Evolutionary conservation across 2,329 filamentous ascomycete genomes (phyloP).

Genomic region (Colletotrichum abscissum): DNA sequence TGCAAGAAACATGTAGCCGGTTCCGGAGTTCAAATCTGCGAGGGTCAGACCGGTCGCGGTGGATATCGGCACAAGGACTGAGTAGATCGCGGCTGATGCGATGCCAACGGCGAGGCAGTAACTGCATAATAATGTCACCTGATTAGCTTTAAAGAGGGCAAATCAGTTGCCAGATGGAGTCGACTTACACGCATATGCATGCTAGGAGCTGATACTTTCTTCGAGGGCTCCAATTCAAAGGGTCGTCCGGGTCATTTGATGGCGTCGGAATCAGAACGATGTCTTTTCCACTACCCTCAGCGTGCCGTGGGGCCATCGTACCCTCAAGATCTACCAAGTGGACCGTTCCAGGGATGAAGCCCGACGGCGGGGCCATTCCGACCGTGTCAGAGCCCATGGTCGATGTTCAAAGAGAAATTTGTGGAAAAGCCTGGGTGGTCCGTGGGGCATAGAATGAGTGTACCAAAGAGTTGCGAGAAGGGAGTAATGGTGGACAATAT

Average conservation of each 20-base stretch:
- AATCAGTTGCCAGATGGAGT: not conserved
- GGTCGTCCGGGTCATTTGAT: conserved; percentile 41
- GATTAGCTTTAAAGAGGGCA: not conserved
- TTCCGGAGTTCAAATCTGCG: conserved; percentile 51
- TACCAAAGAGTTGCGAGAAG: not conserved
- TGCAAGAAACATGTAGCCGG: conserved; percentile 55
- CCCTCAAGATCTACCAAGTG: not conserved
- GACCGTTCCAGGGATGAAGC: not conserved
- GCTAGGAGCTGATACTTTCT: conserved; percentile 37
- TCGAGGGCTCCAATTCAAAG: conserved; percentile 40
- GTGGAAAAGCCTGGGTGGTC: not conserved
- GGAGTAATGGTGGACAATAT: not conserved
- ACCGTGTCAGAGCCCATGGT: not conserved
- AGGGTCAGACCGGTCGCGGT: conserved; percentile 46
- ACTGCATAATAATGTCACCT: not conserved
- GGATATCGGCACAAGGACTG: conserved; percentile 49
- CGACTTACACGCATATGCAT: conserved; percentile 37
- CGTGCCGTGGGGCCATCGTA: not conserved
- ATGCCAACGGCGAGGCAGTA: conserved; percentile 46
- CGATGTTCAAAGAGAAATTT: not conserved
- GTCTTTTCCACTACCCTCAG: conserved; percentile 23
- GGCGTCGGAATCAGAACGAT: conserved; percentile 40
- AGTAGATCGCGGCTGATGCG: conserved; percentile 52
- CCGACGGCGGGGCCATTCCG: not conserved
- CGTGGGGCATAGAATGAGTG: not conserved